Conservation (phyloP, 176 grass and related monocot genomes). For the Tillandsia fasciculata region DNA sequence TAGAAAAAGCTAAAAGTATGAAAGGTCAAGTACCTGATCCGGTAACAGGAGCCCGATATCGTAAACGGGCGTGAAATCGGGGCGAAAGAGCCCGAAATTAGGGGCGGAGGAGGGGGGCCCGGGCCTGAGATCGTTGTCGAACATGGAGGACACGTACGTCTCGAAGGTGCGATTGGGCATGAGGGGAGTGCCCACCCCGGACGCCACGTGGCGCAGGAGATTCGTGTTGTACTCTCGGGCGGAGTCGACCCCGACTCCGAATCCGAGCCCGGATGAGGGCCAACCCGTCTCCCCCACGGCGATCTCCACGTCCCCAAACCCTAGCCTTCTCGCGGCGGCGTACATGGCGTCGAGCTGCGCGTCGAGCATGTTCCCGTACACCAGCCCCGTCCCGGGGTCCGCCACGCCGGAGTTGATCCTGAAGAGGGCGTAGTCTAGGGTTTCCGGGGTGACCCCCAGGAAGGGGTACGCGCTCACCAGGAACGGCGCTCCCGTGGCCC, state of each 20-base stretch:
- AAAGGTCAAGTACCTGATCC: not conserved
- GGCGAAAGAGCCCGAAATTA: conserved; percentile 64
- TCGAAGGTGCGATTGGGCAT: conserved; percentile 76
- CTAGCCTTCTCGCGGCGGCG: conserved; percentile 43
- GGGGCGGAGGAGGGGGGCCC: conserved; percentile 47
- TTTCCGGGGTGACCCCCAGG: conserved; percentile 40
- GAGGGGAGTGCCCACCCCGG: conserved; percentile 73
- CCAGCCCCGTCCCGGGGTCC: conserved; percentile 37
- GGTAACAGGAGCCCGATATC: conserved; percentile 49
- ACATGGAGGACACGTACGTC: conserved; percentile 64
- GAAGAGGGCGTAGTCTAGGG: conserved; percentile 66
- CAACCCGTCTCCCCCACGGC: conserved; percentile 68
- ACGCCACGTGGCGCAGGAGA: conserved; percentile 52
- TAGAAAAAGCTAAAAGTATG: too few species aligned
- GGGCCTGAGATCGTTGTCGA: conserved; percentile 70
- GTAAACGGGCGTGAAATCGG: conserved; percentile 62
- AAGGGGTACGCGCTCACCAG: conserved; percentile 92
- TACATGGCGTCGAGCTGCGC: conserved; percentile 76
- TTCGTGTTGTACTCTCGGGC: conserved; percentile 69
- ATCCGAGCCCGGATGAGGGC: conserved; percentile 53
- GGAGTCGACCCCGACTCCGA: conserved; percentile 42
- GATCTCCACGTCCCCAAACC: conserved; percentile 50
- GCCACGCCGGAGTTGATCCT: conserved; percentile 32
- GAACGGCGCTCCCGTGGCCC: conserved; percentile 51
- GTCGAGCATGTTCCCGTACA: conserved; percentile 77